Evolutionary conservation across 768 basidiomycete species (phyloP), one percentile per base, ranked within the genome.

Genomic region (Boletus sp.): DNA sequence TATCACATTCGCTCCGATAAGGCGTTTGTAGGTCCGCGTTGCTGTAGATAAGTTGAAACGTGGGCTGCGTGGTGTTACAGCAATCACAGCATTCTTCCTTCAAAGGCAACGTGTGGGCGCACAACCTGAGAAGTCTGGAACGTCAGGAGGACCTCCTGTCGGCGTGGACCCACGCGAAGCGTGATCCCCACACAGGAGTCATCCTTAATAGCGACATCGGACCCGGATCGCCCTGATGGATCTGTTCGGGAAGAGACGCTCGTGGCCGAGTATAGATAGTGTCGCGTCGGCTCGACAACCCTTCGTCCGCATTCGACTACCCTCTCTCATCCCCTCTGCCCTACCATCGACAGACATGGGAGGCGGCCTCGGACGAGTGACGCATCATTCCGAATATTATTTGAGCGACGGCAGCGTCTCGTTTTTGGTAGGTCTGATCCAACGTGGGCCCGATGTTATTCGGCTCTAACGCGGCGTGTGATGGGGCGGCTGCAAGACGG

Each of bases 401-500:
- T 0, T 68, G 0, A n/a, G 0, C 0, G 68, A 68, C 0, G 67
- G 68, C 0, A 62, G 42, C 1, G 41, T 70, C 2, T 58, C 60
- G 0, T 62, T 68, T 32, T 6, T 60, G 50, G 67, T 68, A 50
- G 24, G 67, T 59, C 18, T 33, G 39, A 33, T 57, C 7, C 11
- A 33, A 9, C n/a, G 20, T 42, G 6, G 14, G 12, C n/a, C 17
- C 39, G 30, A 33, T 20, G 29, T 54, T 10, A 9, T 29, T 36
- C 32, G 32, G 46, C 62, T 47, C 29, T 64, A 47, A 67, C 44
- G 18, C 30, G 17, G 3, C 7, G 36, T 7, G 40, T 44, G 28
- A 46, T 54, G 58, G 1, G 24, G 24, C 24, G 48, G 1, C 33
- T 65, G 44, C 32, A 59, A 88, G 86, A 80, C 80, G 3, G 80